These are phyloP conservation scores for Haplographium delicatum DNA, from an alignment of 495 filamentous ascomycete genomes.

Conservation along the genomic window DNA sequence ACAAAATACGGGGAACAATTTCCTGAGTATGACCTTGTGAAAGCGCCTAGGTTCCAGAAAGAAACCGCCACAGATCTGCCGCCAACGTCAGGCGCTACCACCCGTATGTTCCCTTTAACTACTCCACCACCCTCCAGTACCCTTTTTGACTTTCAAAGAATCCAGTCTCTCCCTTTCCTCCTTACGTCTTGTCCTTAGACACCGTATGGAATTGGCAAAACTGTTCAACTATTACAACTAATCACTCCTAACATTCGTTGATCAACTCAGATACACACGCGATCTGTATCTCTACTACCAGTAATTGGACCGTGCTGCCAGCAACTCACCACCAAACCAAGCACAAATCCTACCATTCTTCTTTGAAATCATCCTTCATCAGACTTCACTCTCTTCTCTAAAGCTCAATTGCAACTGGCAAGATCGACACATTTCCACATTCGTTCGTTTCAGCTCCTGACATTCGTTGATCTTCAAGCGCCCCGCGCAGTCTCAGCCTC, in stretches of 20 bases:
- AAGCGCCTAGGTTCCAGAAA: slow-evolving; percentile 19
- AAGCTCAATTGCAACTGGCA: neutral
- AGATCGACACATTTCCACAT: neutral
- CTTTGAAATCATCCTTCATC: neutral
- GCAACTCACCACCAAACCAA: neutral
- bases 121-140: slow-evolving; percentile 9
- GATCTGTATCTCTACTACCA: neutral
- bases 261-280: slow-evolving; percentile 1
- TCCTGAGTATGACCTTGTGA: slow-evolving; percentile 14
- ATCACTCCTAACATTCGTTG: slow-evolving; percentile 8
- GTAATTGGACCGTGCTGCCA: neutral
- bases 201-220: slow-evolving; percentile 1
- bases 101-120: slow-evolving; percentile 16
- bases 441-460: neutral
- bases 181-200: slow-evolving; percentile 6
- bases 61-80: slow-evolving; percentile 21
- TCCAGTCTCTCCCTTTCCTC: slow-evolving; percentile 17
- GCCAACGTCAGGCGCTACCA: slow-evolving; percentile 20
- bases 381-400: slow-evolving; percentile 15
- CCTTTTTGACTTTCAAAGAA: slow-evolving; percentile 15
- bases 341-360: neutral
- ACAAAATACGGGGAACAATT: slow-evolving; percentile 22
- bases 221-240: slow-evolving; percentile 1
- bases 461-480: neutral
- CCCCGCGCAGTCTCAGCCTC: neutral